Evolutionary conservation across 495 filamentous ascomycete species (phyloP), one percentile per base, ranked within the genome.

Genomic region (Penicillium canescens): DNA sequence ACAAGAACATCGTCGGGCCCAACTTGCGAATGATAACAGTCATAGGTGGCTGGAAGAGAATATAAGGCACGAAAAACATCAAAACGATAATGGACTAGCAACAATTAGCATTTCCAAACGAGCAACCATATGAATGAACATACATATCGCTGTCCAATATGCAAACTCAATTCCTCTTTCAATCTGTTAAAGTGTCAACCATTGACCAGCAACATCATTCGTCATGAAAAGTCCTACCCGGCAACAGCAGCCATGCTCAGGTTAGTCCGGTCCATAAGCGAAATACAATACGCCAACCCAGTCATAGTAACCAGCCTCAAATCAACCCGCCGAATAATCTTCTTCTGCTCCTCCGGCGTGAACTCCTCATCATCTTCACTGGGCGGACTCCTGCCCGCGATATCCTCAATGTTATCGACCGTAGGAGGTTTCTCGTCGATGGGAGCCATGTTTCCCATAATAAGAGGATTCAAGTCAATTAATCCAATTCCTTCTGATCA

Each of bases 221-320:
- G 16, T 4, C 39, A 4, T 24, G 59, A 0, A 14, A 14, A 5
- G 7, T 21, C 65, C 55, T 63, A 74, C 74, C 80, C 86, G 26
- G 84, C 85, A 54, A 90, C 79, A 26, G 76, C 75, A 40, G 87
- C 86, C 35, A 76, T 76, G 45, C 78, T 76, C 57, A 89, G 57
- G 64, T 90, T 90, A 6, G 84, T 87, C 3, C 87, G 71, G 64
- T 89, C 86, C 80, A 89, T 85, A 46, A 89, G 62, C 26, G 74
- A 80, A 53, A 86, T 74, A 57, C 81, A 85, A 65, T 89, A 89
- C 61, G 87, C 76, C 56, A 82, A 65, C 5, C 87, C 86, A 3
- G 83, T 73, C 31, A 83, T 88, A 1, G 80, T 66, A 28, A 89
- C 83, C 9, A 90, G 71, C 0, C 86, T 81, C 33, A 75, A 58